Base-by-base conservation (phyloP, 2,329 filamentous ascomycete species). In the Cladosporium phlei region DNA sequence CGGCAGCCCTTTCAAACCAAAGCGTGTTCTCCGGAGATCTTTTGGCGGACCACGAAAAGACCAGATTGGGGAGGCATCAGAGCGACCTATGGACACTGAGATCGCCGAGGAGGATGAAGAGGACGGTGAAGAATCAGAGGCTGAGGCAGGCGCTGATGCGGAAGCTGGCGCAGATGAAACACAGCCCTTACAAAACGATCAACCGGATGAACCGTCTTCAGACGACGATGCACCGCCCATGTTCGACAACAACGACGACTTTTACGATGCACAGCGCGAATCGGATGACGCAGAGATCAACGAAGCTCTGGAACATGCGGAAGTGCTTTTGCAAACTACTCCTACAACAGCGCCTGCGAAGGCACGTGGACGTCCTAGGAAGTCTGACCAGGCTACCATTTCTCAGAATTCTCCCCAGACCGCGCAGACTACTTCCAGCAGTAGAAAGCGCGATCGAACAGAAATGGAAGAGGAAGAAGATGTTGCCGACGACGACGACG, bases 1-100 rank as follows among this genome's bases (percentile, higher is more conserved):
- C 7, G 52, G 54, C 8, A 63, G 60, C 39, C 61, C 63, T 2
- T 63, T 65, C 52, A 60, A 61, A 51, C 59, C 61, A 17, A 58
- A 45, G 34, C 55, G 57, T 7, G 52, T 50, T 2, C 45, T 64
- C 28, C 45, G 60, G 38, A 46, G 60, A 46, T 62, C 59, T 9
- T 51, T 40, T 19, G 59, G 56, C 6, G 47, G 48, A 10, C 50
- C 37, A 16, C 43, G 52, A 42, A 46, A 46, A 16, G 47, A 59
- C 45, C 47, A 52, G 4, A 10, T 16, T 9, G 29, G 5, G 48
- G 54, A 27, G 43, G 52, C 35, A 42, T 22, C 49, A 5, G 38
- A 49, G 44, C 19, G 27, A 37, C 28, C 38, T 10, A 28, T 11
- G 14, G 42, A 50, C 16, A 38, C 38, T 12, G 17, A 29, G 9